Conservation (phyloP, 208 protist genomes). For the Trypanosoma congolense region DNA sequence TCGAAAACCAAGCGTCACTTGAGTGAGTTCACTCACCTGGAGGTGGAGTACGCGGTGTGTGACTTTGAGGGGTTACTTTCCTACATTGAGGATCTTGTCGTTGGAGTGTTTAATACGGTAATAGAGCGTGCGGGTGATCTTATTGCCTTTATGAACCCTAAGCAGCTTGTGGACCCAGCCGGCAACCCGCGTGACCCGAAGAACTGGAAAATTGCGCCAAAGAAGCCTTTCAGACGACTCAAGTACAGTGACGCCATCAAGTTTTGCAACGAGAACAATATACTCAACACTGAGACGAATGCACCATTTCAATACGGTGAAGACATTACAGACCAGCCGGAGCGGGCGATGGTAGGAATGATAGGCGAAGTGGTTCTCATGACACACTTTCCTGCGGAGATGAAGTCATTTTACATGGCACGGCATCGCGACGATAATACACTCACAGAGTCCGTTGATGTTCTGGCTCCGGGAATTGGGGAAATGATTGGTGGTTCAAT, state of each 20-base stretch:
- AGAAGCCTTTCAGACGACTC: slow-evolving; percentile 94
- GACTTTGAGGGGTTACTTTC: slow-evolving; percentile 94
- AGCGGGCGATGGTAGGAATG: slow-evolving; percentile 96
- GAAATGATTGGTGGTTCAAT: slow-evolving; percentile 99
- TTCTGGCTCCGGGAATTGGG: slow-evolving; percentile 97
- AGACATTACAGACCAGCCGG: slow-evolving; percentile 97
- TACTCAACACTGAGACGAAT: slow-evolving; percentile 90
- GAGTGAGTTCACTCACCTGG: slow-evolving; percentile 98
- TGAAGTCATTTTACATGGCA: slow-evolving; percentile 99
- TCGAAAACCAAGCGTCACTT: slow-evolving; percentile 97
- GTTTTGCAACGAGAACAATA: slow-evolving; percentile 93
- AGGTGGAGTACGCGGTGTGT: slow-evolving; percentile 96
- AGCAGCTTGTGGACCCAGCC: slow-evolving; percentile 60
- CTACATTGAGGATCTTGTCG: slow-evolving; percentile 94
- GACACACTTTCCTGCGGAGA: slow-evolving; percentile 94
- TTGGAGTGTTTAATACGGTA: slow-evolving; percentile 77
- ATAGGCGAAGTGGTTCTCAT: slow-evolving; percentile 97
- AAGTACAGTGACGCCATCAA: slow-evolving; percentile 96
- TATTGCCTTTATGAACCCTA: slow-evolving; percentile 89
- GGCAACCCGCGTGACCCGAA: slow-evolving; percentile 50
- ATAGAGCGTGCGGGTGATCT: slow-evolving; percentile 70
- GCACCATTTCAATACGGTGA: slow-evolving; percentile 92
- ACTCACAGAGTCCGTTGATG: slow-evolving; percentile 93
- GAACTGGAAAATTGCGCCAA: slow-evolving; percentile 89
- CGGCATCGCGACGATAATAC: slow-evolving; percentile 68